Percentiles rank a stretch among this genome's conserved stretches.
phyloP scores from a whole-genome alignment of 176 grass and related monocot genomes.

The Triticum turgidum region DNA sequence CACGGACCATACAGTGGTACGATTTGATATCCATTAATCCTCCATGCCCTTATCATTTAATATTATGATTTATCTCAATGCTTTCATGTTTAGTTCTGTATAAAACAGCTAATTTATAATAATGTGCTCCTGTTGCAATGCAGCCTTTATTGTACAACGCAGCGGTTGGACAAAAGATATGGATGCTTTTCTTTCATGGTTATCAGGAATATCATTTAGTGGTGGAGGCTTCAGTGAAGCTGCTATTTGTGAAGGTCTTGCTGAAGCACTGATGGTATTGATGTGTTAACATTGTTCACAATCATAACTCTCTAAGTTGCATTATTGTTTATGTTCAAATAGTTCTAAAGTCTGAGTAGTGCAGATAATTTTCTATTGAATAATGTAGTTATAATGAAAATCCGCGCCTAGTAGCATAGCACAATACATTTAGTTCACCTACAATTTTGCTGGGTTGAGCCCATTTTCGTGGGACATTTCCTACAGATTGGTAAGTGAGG shows the following conservation, averaged over 20 bases:
- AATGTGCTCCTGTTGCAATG: constrained; percentile 1
- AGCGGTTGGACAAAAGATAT: constrained; percentile 95
- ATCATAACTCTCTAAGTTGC: background rate
- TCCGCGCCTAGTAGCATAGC: background rate
- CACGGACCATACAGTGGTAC: constrained; percentile 82
- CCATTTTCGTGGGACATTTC: constrained; percentile 17
- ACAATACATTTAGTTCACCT: background rate
- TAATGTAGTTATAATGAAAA: constrained; percentile 9
- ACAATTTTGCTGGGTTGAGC: background rate
- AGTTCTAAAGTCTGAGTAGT: background rate
- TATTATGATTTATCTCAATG: background rate
- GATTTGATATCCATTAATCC: background rate
- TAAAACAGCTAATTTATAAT: constrained; percentile 16
- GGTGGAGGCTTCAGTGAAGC: constrained; percentile 82
- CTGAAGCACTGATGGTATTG: constrained; percentile 78
- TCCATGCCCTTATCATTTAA: background rate
- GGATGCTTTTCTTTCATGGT: constrained; percentile 69
- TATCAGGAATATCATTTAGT: constrained; percentile 76
- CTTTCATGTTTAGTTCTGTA: background rate
- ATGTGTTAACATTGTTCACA: background rate
- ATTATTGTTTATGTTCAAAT: background rate
- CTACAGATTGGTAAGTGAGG: background rate
- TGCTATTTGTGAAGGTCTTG: constrained; percentile 82
- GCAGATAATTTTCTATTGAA: background rate
- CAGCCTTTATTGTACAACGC: constrained; percentile 77